phyloP scores from a whole-genome alignment of 2,329 filamentous ascomycete species.

The Stachybotrys chartarum region DNA sequence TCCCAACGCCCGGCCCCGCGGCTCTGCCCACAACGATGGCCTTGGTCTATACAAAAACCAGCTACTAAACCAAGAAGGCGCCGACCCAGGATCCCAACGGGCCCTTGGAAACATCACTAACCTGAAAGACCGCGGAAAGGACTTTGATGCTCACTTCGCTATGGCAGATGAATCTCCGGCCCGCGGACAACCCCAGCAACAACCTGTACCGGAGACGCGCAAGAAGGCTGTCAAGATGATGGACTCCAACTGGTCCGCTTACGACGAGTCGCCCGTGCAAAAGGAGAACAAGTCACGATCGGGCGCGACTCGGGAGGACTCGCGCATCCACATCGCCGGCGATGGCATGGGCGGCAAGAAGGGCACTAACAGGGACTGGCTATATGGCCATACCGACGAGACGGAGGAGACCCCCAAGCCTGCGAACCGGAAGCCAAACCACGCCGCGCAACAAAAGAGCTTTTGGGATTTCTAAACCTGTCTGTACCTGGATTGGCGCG shows the following conservation, averaged over 20 bases:
- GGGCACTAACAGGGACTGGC: slow-evolving; percentile 47
- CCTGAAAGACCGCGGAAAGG: slow-evolving; percentile 63
- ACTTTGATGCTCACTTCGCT: slow-evolving; percentile 71
- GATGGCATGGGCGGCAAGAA: slow-evolving; percentile 59
- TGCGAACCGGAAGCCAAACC: slow-evolving; percentile 27
- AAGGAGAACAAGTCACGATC: slow-evolving; percentile 45
- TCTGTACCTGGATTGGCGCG: not conserved
- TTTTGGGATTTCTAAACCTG: slow-evolving; percentile 41
- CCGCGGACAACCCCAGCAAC: slow-evolving; percentile 27
- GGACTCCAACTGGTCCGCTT: slow-evolving; percentile 54
- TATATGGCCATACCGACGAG: slow-evolving; percentile 43
- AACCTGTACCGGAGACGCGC: slow-evolving; percentile 48
- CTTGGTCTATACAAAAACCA: slow-evolving; percentile 70
- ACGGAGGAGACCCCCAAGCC: slow-evolving; percentile 32
- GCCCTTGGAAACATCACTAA: slow-evolving; percentile 65
- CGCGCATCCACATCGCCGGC: slow-evolving; percentile 38
- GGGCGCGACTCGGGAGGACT: slow-evolving; percentile 34
- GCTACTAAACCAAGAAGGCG: slow-evolving; percentile 54
- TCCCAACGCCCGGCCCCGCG: slow-evolving; percentile 38
- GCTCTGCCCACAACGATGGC: slow-evolving; percentile 58
- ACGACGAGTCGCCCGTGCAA: slow-evolving; percentile 48
- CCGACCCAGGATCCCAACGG: slow-evolving; percentile 27
- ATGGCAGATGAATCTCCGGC: slow-evolving; percentile 63
- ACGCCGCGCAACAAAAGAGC: slow-evolving; percentile 25
- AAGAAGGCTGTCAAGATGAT: slow-evolving; percentile 68